These are phyloP conservation scores for Globisporangium recalcitrans DNA, from an alignment of 352 stramenopile species.

Conservation along the genomic window DNA sequence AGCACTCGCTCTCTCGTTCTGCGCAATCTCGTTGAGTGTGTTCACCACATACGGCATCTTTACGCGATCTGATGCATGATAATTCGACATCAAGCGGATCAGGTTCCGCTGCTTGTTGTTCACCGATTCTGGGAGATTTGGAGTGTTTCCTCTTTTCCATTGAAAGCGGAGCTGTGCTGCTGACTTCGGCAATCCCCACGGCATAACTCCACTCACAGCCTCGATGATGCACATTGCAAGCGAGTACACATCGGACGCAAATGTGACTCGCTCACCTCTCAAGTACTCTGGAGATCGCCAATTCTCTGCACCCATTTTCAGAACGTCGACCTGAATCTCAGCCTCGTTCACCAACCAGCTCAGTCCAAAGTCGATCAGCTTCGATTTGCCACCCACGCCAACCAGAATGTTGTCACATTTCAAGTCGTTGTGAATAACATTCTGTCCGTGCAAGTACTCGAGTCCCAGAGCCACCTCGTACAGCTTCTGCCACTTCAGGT, in stretches of 20 bases:
- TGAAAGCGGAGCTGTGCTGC: not conserved
- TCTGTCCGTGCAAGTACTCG: no score
- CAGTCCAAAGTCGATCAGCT: no score
- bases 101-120: not conserved
- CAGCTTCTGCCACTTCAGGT: no score
- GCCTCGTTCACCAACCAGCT: no score
- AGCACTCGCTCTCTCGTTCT: not conserved
- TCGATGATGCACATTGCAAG: not conserved
- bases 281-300: not conserved
- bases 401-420: no score
- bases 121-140: not conserved
- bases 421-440: no score
- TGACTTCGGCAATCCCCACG: not conserved
- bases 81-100: not conserved
- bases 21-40: not conserved
- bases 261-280: not conserved
- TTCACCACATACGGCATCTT: not conserved
- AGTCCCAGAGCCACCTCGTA: no score
- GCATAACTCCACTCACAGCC: not conserved
- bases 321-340: no score
- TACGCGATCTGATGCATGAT: not conserved
- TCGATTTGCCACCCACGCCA: no score
- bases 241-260: not conserved
- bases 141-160: not conserved
- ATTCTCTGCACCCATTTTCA: no score